Percentiles rank a stretch among this genome's conserved stretches.
These are phyloP conservation scores for Coniochaeta sp. DNA, from an alignment of 2,329 filamentous ascomycete species.

Conservation along the genomic window DNA sequence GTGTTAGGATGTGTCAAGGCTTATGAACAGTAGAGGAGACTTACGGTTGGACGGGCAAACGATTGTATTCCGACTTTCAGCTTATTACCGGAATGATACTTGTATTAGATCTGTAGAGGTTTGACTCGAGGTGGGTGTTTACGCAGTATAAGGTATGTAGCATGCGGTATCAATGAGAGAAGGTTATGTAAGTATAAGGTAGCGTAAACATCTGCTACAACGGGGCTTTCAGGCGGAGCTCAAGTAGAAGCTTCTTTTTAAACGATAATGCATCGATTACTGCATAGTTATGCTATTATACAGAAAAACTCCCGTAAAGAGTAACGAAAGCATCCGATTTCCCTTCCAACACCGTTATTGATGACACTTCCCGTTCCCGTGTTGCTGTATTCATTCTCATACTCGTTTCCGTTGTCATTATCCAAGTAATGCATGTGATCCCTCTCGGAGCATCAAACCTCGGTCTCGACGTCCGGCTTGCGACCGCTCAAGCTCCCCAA, in stretches of 20 bases:
- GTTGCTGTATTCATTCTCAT: neutral
- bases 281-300: neutral
- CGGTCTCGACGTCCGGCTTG: slow-evolving; percentile 83
- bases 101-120: too few species aligned
- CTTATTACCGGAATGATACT: too few species aligned
- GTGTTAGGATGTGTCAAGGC: neutral
- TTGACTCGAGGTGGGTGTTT: too few species aligned
- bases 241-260: neutral
- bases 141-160: too few species aligned
- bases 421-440: neutral
- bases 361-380: neutral
- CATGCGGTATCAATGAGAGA: neutral
- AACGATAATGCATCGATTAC: neutral
- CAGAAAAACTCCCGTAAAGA: neutral
- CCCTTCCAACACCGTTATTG: neutral
- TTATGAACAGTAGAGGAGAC: neutral
- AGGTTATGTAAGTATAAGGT: neutral
- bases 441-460: slow-evolving; percentile 35
- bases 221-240: too few species aligned
- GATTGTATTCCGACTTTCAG: neutral
- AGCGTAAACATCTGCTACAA: neutral
- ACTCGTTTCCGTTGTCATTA: neutral
- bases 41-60: neutral
- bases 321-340: too few species aligned
- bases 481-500: slow-evolving; percentile 72